Evolutionary conservation across 768 basidiomycete species (phyloP), one percentile per base, ranked within the genome.

Genomic region (Auriscalpium orientale): DNA sequence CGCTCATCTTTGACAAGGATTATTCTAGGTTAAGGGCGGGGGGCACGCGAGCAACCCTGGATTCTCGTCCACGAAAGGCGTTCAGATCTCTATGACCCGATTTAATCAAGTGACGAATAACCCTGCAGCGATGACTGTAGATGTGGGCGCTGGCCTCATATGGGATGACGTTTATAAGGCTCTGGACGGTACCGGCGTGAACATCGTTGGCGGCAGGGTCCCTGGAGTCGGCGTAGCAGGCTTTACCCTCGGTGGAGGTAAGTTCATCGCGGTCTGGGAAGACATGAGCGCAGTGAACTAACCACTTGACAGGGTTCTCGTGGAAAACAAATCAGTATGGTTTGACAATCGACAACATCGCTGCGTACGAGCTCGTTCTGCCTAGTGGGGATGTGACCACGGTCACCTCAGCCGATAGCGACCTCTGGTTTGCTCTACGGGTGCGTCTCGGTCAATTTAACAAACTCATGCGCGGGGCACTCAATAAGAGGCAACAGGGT

Each of bases 301-400:
- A 15, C 18, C 34, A 11, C 2, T 28, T 3, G 4, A 8, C 21
- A 57, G 72, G 72, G 8, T 74, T 67, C 58, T 69, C 71, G 0
- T 54, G 65, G 57, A 67, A 68, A 53, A 69, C 67, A 5, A 72
- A 68, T 55, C 65, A 68, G 49, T 65, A 64, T 54, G 70, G 72
- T 9, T 54, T 73, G 10, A 64, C 65, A 2, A 58, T 72, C 37
- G 73, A 74, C 59, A 73, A 71, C 51, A 49, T 74, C 33, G 56
- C 49, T 13, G 61, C 48, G 33, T 64, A 61, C 13, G 51, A 68
- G 51, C 55, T 72, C 15, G 68, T 71, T 15, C 51, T 67, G 1
- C 70, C 71, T 8, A 62, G 63, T 44, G 73, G 73, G 4, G 53
- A 53, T 1, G 49, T 55, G 12, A 47, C 20, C 13, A 28, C 43